Base-by-base conservation (phyloP, 2,329 filamentous ascomycete species). In the Pseudogymnoascus sp. region DNA sequence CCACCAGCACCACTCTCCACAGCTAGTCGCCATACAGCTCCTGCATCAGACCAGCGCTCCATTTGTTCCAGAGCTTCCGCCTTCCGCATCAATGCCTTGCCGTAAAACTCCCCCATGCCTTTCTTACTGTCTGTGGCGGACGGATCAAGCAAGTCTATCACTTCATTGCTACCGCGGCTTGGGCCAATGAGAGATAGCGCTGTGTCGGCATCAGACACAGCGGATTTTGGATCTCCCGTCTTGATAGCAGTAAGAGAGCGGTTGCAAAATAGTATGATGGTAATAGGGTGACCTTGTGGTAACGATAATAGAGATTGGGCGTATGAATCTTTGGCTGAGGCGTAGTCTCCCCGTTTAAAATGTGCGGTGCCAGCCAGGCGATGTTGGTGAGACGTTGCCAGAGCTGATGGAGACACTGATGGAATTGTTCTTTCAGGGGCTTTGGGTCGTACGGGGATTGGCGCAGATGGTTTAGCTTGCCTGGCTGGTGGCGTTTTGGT, bases 51-150 rank as follows among this genome's bases (percentile, higher is more conserved):
- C 93, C 93, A 99, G 73, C 89, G 91, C 77, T 99, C 95, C 81
- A 99, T 88, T 72, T 96, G 89, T 75, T 99, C 95, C 6, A 97
- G 81, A 1, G 92, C 95, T 76, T 99, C 95, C 0, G 95, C 95
- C 78, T 97, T 97, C 62, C 95, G 88, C 77, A 90, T 93, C 31
- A 97, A 78, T 0, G 93, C 93, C 75, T 97, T 99, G 62, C 91
- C 93, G 72, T 89, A 97, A 66, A 96, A 90, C 16, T 96, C 93
- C 67, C 86, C 89, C 90, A 99, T 96, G 59, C 93, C 88, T 68
- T 96, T 95, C 19, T 79, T 78, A 63, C 87, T 81, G 35, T 86
- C 82, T 42, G 77, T 77, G n/a, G 79, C 77, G 63, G 82, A 82
- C 5, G 79, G 78, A 21, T 80, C 81, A 24, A 80, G 81, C 0